Evolutionary conservation across 192 early-diverging fungal genomes (phyloP), one percentile per base, ranked within the genome.

Genomic region (Geranomyces michiganensis): DNA sequence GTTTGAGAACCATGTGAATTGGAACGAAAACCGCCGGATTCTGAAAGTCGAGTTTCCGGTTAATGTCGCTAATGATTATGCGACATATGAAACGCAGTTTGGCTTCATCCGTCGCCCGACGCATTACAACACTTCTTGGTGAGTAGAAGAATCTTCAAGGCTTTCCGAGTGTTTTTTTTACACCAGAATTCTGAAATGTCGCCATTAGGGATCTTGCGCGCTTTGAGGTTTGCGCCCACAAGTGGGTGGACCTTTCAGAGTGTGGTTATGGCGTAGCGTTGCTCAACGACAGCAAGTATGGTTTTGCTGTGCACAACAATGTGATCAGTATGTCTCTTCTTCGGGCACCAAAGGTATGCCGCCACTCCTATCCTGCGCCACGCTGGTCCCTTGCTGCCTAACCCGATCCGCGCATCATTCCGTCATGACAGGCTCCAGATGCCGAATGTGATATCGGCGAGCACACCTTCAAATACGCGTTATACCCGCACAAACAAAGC

Each of bases 171-270:
- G 24, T 56, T 0, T 24, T 8, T 19, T 8, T 56, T 14, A 30
- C 22, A 17, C 17, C 17, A 17, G 22, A n/a, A 30, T 15, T 24
- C 19, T 44, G 19, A 14, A 48, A 14, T 21, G 5, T 41, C 36
- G 3, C 36, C 36, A 7, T 0, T 51, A 81, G 81, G 82, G 90
- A 90, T 82, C 84, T 90, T 65, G 93, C 93, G 2, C 90, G 92
- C 60, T 99, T 99, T 74, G 96, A 98, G 82, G 96, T 97, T 1
- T 95, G 94, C 69, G 96, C 88, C 0, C 97, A 99, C 83, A 95
- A 95, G 67, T 99, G 92, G 83, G 97, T 90, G 9, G 97, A 99
- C 60, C 81, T 94, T n/a, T 95, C 93, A 0, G 96, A 99, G 72
- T 92, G 85, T 68, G 95, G 97, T 0, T 97, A 92, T 78, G 97